These are phyloP conservation scores for Primulina tabacum DNA, from an alignment of 257 asterid species.

Conservation along the genomic window DNA sequence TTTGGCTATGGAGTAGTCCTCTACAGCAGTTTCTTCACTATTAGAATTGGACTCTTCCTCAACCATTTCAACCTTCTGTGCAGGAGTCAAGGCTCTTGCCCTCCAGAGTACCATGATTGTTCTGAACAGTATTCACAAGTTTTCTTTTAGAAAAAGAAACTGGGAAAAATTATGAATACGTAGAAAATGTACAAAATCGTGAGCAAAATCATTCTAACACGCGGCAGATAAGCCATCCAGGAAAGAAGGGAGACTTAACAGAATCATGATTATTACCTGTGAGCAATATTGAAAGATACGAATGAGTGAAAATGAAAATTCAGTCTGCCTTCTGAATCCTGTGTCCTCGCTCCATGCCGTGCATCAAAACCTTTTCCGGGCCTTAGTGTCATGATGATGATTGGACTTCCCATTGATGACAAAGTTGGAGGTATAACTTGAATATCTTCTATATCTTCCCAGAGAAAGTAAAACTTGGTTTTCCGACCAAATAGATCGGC, in stretches of 20 bases:
- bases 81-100: slow-evolving; percentile 91
- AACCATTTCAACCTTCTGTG: slow-evolving; percentile 82
- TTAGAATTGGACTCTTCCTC: slow-evolving; percentile 74
- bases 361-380: slow-evolving; percentile 89
- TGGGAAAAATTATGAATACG: neutral
- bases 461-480: slow-evolving; percentile 88
- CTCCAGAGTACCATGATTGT: slow-evolving; percentile 95
- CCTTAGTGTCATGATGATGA: slow-evolving; percentile 69
- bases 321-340: slow-evolving; percentile 84
- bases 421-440: slow-evolving; percentile 83
- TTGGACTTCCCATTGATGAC: slow-evolving; percentile 98
- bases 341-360: slow-evolving; percentile 90
- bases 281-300: slow-evolving; percentile 85
- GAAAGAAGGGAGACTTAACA: neutral
- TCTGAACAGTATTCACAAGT: slow-evolving; percentile 39
- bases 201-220: neutral
- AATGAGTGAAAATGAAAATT: slow-evolving; percentile 92
- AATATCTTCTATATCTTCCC: slow-evolving; percentile 98
- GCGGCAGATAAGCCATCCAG: neutral
- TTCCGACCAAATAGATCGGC: slow-evolving; percentile 94
- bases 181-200: neutral
- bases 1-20: slow-evolving; percentile 54
- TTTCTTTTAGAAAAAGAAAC: slow-evolving; percentile 1
- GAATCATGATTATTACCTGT: slow-evolving; percentile 46
- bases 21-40: slow-evolving; percentile 58